Percentiles rank a stretch among this genome's conserved stretches.
These are phyloP conservation scores for Rhizophora apiculata DNA, from an alignment of 345 rosid species.

Conservation along the genomic window DNA sequence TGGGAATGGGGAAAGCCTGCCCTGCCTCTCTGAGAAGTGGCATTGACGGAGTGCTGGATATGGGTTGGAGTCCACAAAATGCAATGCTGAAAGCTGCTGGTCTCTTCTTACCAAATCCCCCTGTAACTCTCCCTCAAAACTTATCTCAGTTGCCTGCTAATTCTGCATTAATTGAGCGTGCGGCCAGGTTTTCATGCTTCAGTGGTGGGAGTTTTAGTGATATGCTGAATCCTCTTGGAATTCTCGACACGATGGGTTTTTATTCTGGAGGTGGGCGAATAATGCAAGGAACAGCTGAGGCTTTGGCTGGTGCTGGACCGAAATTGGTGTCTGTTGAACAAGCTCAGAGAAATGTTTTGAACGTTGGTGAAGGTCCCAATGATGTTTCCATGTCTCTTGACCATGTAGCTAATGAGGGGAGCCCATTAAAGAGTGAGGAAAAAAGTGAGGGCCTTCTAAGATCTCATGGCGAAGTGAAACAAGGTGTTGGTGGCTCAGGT, in stretches of 20 bases:
- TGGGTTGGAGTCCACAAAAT: conserved; percentile 66
- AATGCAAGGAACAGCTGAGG: conserved; percentile 54
- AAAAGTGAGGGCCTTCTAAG: conserved; percentile 41
- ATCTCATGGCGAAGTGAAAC: conserved; percentile 54
- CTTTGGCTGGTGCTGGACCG: conserved; percentile 27
- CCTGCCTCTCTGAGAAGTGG: conserved; percentile 44
- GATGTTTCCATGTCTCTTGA: conserved; percentile 45
- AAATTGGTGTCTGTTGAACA: conserved; percentile 36
- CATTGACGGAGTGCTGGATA: conserved; percentile 55
- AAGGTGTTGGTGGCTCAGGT: conserved; percentile 57
- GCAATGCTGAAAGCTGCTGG: conserved; percentile 66
- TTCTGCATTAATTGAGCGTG: conserved; percentile 90
- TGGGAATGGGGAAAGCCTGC: conserved; percentile 41
- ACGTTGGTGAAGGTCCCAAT: conserved; percentile 48
- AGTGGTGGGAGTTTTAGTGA: conserved; percentile 70
- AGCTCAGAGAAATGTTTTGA: conserved; percentile 44
- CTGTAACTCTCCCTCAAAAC: conserved; percentile 56
- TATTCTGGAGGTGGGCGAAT: conserved; percentile 49
- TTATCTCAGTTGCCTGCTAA: conserved; percentile 87
- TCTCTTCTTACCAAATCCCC: conserved; percentile 45
- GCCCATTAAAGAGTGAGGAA: conserved; percentile 43
- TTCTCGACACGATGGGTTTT: conserved; percentile 54
- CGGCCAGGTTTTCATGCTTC: conserved; percentile 86
- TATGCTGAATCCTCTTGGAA: conserved; percentile 56
- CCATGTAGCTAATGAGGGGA: conserved; percentile 35